Percentiles rank a stretch among this genome's conserved stretches.
These are phyloP conservation scores for Rauvolfia tetraphylla DNA, from an alignment of 257 asterid species.

Conservation along the genomic window DNA sequence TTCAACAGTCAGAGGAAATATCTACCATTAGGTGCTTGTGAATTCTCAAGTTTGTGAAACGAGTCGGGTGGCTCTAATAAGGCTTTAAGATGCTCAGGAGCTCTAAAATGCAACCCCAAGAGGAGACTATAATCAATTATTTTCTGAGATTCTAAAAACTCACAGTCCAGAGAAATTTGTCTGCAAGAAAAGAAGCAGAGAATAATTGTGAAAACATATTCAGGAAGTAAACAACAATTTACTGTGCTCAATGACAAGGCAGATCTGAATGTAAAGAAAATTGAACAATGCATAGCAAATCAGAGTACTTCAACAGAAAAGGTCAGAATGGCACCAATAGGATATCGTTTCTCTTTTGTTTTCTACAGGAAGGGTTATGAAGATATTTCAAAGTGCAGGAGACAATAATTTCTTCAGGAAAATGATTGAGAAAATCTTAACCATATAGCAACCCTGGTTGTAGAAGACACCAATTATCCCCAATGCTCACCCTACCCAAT, in stretches of 20 bases:
- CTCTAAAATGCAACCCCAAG: constrained; percentile 89
- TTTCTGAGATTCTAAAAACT: constrained; percentile 77
- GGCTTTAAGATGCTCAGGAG: constrained; percentile 81
- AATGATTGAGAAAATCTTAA: not conserved
- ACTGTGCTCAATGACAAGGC: not conserved
- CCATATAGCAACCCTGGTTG: not conserved
- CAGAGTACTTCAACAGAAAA: not conserved
- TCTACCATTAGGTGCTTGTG: constrained; percentile 43
- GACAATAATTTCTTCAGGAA: not conserved
- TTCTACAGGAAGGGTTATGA: not conserved
- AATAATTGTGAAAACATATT: constrained; percentile 1
- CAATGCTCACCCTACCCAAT: not conserved
- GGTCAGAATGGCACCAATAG: not conserved
- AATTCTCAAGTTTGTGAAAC: constrained; percentile 32
- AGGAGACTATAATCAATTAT: constrained; percentile 94
- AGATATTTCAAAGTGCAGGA: not conserved
- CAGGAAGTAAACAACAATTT: not conserved
- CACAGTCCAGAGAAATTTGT: constrained; percentile 71
- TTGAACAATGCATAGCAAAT: not conserved
- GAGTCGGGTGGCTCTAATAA: constrained; percentile 62
- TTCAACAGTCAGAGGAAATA: constrained; percentile 16
- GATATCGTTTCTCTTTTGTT: not conserved
- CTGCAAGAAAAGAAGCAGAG: constrained; percentile 35
- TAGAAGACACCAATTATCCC: not conserved
- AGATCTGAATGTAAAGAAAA: not conserved